Conservation (phyloP, 768 basidiomycete genomes). For the Lactifluus echinatus region DNA sequence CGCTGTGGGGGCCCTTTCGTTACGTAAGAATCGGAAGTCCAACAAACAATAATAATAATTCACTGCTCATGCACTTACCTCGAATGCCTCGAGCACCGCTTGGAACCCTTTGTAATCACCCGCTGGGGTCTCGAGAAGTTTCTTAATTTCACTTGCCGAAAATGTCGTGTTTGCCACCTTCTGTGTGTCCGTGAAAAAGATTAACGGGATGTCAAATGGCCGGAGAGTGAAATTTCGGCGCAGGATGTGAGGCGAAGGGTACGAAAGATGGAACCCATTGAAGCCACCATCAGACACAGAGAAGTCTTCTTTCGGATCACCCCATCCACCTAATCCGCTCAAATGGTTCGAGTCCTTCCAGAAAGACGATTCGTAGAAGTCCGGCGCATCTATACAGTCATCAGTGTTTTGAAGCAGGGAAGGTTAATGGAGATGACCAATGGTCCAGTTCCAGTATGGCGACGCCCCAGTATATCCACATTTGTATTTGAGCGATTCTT, state of each 20-base stretch:
- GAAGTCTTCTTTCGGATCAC: conserved; percentile 21
- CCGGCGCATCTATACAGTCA: conserved; percentile 18
- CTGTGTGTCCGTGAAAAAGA: conserved; percentile 21
- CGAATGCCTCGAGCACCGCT: conserved; percentile 24
- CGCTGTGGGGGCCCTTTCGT: conserved; percentile 28
- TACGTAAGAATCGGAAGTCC: not conserved
- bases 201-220: conserved; percentile 21
- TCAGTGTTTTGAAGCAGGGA: not conserved
- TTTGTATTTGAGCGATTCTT: conserved; percentile 19
- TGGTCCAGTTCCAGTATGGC: conserved; percentile 29
- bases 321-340: conserved; percentile 26
- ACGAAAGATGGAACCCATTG: conserved; percentile 24
- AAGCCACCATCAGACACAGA: conserved; percentile 26
- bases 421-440: conserved; percentile 6
- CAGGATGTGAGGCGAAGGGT: conserved; percentile 28
- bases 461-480: conserved; percentile 23
- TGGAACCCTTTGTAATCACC: conserved; percentile 31
- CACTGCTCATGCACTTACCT: conserved; percentile 19
- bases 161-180: conserved; percentile 26
- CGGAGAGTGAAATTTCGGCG: conserved; percentile 30
- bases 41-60: not conserved
- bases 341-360: conserved; percentile 21
- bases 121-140: conserved; percentile 24
- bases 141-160: conserved; percentile 21
- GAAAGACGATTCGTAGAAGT: conserved; percentile 21